Percentiles rank a stretch among this genome's conserved stretches.
phyloP scores from a whole-genome alignment of 2,329 filamentous ascomycete species.

The Colletotrichum theobromicola region DNA sequence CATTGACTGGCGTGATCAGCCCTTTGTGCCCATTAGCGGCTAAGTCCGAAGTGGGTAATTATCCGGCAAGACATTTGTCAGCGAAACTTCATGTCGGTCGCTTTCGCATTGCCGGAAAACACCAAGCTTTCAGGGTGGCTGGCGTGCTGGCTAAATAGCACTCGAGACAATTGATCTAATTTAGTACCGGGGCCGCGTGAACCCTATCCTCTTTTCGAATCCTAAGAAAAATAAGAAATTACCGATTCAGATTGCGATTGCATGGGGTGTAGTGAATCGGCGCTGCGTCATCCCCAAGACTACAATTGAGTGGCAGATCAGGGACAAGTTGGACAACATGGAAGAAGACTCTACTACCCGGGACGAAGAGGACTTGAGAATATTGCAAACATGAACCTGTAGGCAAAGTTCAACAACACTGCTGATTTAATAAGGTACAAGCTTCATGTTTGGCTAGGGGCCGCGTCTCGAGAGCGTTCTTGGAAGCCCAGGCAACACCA shows the following conservation, averaged over 20 bases:
- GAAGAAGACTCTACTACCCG: background rate
- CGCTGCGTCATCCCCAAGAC: conserved; percentile 40
- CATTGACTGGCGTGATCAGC: background rate
- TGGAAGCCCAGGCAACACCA: background rate
- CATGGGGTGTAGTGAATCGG: conserved; percentile 36
- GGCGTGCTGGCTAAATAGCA: no score
- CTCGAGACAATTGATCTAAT: no score
- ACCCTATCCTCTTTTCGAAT: background rate
- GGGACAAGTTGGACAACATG: background rate
- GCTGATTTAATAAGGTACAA: background rate
- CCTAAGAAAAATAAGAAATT: conserved; percentile 30
- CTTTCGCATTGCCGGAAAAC: background rate
- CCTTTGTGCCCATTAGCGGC: background rate
- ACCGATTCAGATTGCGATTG: conserved; percentile 33
- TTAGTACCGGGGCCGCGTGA: no score
- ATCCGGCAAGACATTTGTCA: background rate
- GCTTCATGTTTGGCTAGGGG: background rate
- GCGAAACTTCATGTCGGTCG: background rate
- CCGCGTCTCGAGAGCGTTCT: background rate
- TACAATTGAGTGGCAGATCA: conserved; percentile 25
- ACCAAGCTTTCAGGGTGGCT: background rate
- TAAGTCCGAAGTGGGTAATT: background rate
- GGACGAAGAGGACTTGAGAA: background rate
- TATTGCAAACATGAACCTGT: background rate
- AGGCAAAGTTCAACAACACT: background rate